Evolutionary conservation across 2,329 filamentous ascomycete species (phyloP).

Genomic region (Sphaerulina populicola): DNA sequence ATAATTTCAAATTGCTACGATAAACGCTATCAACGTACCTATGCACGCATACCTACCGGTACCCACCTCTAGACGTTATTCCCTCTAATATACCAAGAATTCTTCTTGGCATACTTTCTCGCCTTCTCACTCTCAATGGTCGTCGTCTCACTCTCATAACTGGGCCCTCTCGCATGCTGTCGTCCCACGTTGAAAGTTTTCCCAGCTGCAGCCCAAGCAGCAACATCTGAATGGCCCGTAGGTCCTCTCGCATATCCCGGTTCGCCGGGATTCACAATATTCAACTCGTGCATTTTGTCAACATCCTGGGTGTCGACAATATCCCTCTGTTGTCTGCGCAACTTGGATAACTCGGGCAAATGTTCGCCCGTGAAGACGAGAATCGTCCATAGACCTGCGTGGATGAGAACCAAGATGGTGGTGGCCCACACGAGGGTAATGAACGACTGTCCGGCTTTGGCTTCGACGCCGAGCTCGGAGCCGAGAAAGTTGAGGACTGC

Average conservation of each 20-base stretch:
- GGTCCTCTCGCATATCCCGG: slow-evolving; percentile 2
- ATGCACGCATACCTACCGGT: no score
- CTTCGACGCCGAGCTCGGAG: slow-evolving; percentile 42
- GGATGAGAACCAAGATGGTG: slow-evolving; percentile 31
- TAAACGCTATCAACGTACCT: no score
- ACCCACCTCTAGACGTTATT: slow-evolving; percentile 1
- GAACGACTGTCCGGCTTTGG: slow-evolving; percentile 48
- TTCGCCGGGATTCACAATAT: slow-evolving; percentile 1
- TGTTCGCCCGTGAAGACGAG: slow-evolving; percentile 13
- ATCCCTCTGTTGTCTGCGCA: background rate
- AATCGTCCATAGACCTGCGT: slow-evolving; percentile 15
- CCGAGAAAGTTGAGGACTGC: slow-evolving; percentile 48
- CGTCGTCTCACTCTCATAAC: background rate
- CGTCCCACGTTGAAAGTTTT: no score
- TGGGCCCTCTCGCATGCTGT: background rate
- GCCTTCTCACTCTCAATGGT: slow-evolving; percentile 2
- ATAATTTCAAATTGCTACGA: no score
- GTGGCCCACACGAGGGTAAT: slow-evolving; percentile 53
- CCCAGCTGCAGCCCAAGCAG: slow-evolving; percentile 4
- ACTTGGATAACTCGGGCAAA: background rate
- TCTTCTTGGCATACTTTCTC: slow-evolving; percentile 6
- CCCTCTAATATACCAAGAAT: slow-evolving; percentile 5
- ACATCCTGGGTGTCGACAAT: background rate
- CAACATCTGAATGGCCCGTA: slow-evolving; percentile 4
- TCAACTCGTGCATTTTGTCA: slow-evolving; percentile 2